Base-by-base conservation (phyloP, 2,329 filamentous ascomycete species). In the Ophiostoma pallidulum region DNA sequence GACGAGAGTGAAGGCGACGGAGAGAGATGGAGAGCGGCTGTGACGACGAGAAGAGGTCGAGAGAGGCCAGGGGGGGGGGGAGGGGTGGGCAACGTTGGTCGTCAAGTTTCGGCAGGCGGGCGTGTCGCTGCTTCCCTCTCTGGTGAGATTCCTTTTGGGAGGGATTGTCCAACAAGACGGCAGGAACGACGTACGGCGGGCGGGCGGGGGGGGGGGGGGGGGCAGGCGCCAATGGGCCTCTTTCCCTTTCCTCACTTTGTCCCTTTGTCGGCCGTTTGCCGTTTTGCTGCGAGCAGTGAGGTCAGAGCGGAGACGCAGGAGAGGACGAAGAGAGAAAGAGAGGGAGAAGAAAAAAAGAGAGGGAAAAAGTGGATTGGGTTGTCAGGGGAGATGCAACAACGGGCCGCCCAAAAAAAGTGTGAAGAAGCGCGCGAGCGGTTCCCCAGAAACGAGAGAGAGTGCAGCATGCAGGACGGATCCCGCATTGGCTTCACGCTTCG, bases 331-430 rank as follows among this genome's bases (percentile, higher is more conserved):
- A 45, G 18, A 42, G 29, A 22, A 16, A 28, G n/a, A n/a, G 40
- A 32, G 16, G 6, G n/a, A 22, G 3, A n/a, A 42, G 29, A 19
- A 12, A 20, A 12, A 39, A n/a, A n/a, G n/a, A 16, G 9, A 31
- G 28, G 16, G 29, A 46, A 45, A 45, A 39, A 46, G 28, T 37
- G 38, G 45, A 18, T 35, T 19, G 41, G 49, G 51, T 53, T 53
- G 51, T 51, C 51, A 51, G 46, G 51, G 51, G 51, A 51, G 51
- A 53, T 51, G 35, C 41, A 28, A 24, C 14, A 37, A 16, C 8
- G 8, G 22, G 19, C 37, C 4, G 29, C 29, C 33, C 18, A 18
- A 13, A 33, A 28, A 16, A 32, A 9, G 13, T n/a, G 35, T 18
- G 35, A 43, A 9, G 20, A 26, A 43, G 13, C 13, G 41, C 18